Evolutionary conservation across 768 basidiomycete genomes (phyloP).

Genomic region (Phylloporus sp.): DNA sequence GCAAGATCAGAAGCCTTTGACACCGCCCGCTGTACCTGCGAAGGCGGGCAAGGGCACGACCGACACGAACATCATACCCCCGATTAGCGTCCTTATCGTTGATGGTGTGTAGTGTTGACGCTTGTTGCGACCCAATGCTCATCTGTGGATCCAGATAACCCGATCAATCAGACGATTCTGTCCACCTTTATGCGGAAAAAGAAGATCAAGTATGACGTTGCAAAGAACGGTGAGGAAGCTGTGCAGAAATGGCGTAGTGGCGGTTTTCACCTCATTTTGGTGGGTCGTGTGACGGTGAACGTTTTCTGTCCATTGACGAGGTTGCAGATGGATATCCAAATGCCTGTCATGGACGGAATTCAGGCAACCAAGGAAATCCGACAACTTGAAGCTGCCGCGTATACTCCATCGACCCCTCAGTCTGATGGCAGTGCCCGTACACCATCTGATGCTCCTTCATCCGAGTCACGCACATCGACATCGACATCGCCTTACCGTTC

Average conservation of each 20-base stretch:
- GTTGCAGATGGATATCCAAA: slow-evolving; percentile 96
- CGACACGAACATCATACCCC: slow-evolving; percentile 81
- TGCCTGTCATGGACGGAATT: slow-evolving; percentile 98
- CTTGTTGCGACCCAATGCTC: slow-evolving; percentile 8
- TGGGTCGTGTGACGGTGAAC: slow-evolving; percentile 34
- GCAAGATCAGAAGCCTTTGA: slow-evolving; percentile 25
- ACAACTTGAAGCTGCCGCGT: slow-evolving; percentile 70
- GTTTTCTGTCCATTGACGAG: slow-evolving; percentile 10
- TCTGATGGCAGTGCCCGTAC: slow-evolving; percentile 44
- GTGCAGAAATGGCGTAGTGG: slow-evolving; percentile 94
- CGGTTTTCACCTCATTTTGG: slow-evolving; percentile 91
- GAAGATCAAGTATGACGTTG: slow-evolving; percentile 91
- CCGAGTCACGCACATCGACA: slow-evolving; percentile 40
- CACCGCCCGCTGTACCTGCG: slow-evolving; percentile 26
- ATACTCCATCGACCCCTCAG: slow-evolving; percentile 64
- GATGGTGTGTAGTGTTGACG: slow-evolving; percentile 60
- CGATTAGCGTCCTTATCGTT: slow-evolving; percentile 96
- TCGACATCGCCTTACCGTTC: slow-evolving; percentile 69
- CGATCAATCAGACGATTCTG: slow-evolving; percentile 96
- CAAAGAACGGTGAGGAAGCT: slow-evolving; percentile 92
- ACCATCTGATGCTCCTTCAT: slow-evolving; percentile 49
- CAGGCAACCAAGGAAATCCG: slow-evolving; percentile 96
- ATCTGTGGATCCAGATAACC: slow-evolving; percentile 67
- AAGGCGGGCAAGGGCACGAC: slow-evolving; percentile 49
- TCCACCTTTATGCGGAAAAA: slow-evolving; percentile 97